phyloP scores from a whole-genome alignment of 2,329 filamentous ascomycete genomes.

The Exophiala dermatitidis region DNA sequence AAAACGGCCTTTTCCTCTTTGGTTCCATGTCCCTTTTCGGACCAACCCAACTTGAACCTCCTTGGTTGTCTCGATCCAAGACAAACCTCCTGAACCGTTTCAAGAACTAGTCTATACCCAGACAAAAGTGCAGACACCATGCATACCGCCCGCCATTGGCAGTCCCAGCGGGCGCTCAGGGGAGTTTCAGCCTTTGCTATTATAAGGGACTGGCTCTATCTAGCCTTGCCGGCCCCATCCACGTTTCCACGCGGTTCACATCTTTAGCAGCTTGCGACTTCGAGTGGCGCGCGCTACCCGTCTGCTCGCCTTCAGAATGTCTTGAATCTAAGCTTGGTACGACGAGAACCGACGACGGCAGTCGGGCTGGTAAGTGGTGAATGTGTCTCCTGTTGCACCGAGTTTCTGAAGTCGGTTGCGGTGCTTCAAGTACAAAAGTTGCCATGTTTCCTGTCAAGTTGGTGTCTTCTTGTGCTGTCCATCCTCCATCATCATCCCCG shows the following conservation, averaged over 20 bases:
- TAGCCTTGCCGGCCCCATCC: slow-evolving; percentile 15
- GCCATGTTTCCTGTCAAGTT: background rate
- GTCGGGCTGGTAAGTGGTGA: background rate
- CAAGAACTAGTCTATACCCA: background rate
- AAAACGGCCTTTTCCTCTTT: background rate
- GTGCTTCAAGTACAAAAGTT: slow-evolving; percentile 7
- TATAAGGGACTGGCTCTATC: background rate
- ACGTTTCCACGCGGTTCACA: slow-evolving; percentile 69
- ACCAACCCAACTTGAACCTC: background rate
- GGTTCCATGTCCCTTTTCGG: background rate
- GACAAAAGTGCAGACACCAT: no score
- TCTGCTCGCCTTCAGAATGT: slow-evolving; percentile 18
- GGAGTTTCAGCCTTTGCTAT: slow-evolving; percentile 18
- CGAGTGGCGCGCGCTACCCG: slow-evolving; percentile 13
- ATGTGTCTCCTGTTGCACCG: background rate
- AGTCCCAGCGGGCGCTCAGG: background rate
- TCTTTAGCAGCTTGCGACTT: slow-evolving; percentile 46
- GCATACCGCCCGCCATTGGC: background rate
- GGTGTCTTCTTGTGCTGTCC: background rate
- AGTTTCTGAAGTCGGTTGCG: background rate
- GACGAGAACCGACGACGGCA: background rate
- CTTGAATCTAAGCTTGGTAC: slow-evolving; percentile 14
- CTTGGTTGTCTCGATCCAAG: slow-evolving; percentile 3
- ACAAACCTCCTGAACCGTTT: slow-evolving; percentile 18
- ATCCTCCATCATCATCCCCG: slow-evolving; percentile 1